These are phyloP conservation scores for Mycena sanguinolenta DNA, from an alignment of 768 basidiomycete species.

Conservation along the genomic window DNA sequence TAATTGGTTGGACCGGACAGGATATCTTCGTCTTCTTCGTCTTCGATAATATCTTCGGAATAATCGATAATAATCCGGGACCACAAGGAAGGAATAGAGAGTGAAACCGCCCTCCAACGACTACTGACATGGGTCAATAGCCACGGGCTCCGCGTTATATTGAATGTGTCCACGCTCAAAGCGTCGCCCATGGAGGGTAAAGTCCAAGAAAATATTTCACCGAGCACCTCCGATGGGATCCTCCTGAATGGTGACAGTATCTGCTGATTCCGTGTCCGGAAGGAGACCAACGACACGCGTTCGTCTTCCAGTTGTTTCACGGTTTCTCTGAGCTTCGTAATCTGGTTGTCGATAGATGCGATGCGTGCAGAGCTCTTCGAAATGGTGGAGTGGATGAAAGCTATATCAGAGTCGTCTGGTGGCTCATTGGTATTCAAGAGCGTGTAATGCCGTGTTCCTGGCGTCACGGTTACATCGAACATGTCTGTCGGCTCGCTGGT, in stretches of 20 bases:
- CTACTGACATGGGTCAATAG: background rate
- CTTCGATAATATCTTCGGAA: too few relatives aligned
- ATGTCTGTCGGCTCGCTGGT: background rate
- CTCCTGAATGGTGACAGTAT: background rate
- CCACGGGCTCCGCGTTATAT: background rate
- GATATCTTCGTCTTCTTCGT: too few relatives aligned
- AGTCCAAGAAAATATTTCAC: background rate
- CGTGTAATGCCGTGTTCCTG: background rate
- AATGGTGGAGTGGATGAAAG: background rate
- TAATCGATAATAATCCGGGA: background rate
- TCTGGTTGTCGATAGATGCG: background rate
- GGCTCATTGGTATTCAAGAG: slow-evolving; percentile 9
- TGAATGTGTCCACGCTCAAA: too few relatives aligned
- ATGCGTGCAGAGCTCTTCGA: background rate
- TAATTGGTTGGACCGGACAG: too few relatives aligned
- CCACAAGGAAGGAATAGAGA: background rate
- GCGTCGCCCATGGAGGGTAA: background rate
- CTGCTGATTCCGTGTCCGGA: background rate
- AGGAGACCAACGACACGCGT: background rate
- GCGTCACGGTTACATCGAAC: background rate
- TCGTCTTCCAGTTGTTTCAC: background rate
- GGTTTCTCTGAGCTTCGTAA: background rate
- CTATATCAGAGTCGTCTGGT: background rate
- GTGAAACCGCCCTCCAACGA: background rate
- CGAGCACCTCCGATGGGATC: background rate